Conservation (phyloP, 257 asterid species). For the Petunia secreta region DNA sequence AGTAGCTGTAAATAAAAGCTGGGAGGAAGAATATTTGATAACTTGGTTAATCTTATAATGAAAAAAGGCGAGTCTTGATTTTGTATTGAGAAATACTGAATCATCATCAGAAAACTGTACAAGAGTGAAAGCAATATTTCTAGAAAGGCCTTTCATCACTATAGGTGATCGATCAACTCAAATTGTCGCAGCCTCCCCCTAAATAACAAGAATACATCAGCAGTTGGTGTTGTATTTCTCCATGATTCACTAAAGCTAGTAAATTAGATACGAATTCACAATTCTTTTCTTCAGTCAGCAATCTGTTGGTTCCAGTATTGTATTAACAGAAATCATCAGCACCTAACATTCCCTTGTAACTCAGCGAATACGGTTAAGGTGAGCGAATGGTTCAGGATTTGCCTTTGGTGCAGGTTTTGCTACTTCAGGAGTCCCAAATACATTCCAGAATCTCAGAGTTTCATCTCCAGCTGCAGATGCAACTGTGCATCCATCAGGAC, state of each 20-base stretch:
- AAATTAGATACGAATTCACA: neutral
- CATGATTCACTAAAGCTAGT: neutral
- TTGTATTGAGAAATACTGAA: conserved; percentile 10
- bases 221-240: neutral
- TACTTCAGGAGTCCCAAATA: conserved; percentile 84
- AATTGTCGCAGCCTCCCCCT: neutral
- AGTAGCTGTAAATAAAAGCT: neutral
- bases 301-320: conserved; percentile 9
- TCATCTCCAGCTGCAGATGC: conserved; percentile 98
- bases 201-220: neutral
- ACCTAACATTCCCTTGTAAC: neutral
- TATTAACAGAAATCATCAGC: neutral
- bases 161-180: neutral
- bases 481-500: conserved; percentile 93
- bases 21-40: neutral
- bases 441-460: conserved; percentile 91
- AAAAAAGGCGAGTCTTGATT: neutral
- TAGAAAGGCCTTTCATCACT: neutral
- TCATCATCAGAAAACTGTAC: conserved; percentile 25
- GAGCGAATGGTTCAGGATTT: conserved; percentile 79
- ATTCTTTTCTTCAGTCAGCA: neutral
- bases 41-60: neutral
- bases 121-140: neutral
- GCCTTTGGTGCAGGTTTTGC: conserved; percentile 78
- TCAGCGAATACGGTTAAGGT: conserved; percentile 76